Conservation (phyloP, 164 flowering plant genomes). For the Vitis cinerea region DNA sequence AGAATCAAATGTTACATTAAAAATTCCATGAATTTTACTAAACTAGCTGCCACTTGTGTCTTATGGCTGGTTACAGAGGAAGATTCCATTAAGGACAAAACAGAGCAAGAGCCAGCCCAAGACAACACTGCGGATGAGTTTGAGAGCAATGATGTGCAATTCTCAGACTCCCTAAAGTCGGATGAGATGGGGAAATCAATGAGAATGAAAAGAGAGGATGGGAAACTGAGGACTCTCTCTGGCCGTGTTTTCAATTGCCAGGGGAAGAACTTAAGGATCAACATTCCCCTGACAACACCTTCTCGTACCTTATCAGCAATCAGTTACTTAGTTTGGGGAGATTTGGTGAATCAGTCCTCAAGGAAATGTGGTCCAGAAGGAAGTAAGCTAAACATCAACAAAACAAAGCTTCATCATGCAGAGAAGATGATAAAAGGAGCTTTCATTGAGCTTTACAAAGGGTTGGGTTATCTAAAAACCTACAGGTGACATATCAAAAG, state of each 20-base stretch:
- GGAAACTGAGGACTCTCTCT: constrained; percentile 47
- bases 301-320: constrained; percentile 79
- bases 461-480: constrained; percentile 79
- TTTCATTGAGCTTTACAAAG: constrained; percentile 81
- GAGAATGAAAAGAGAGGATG: constrained; percentile 48
- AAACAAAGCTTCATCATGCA: constrained; percentile 77
- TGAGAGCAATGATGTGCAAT: constrained; percentile 40
- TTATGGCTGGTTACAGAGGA: constrained; percentile 46
- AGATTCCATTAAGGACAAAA: constrained; percentile 43
- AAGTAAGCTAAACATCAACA: constrained; percentile 63
- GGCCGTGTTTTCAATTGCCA: constrained; percentile 55
- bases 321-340: constrained; percentile 73
- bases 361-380: constrained; percentile 64
- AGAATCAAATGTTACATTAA: no score
- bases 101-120: constrained; percentile 53
- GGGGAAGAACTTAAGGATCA: constrained; percentile 69
- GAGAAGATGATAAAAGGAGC: constrained; percentile 95
- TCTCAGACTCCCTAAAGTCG: constrained; percentile 37
- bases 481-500: constrained; percentile 48
- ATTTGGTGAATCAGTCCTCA: constrained; percentile 59
- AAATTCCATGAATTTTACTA: background rate
- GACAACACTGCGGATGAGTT: constrained; percentile 35
- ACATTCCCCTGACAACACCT: constrained; percentile 86
- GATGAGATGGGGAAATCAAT: constrained; percentile 46
- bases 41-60: background rate